Evolutionary conservation across 768 basidiomycete species (phyloP), one percentile per base, ranked within the genome.

Genomic region (Mycena vulgaris): DNA sequence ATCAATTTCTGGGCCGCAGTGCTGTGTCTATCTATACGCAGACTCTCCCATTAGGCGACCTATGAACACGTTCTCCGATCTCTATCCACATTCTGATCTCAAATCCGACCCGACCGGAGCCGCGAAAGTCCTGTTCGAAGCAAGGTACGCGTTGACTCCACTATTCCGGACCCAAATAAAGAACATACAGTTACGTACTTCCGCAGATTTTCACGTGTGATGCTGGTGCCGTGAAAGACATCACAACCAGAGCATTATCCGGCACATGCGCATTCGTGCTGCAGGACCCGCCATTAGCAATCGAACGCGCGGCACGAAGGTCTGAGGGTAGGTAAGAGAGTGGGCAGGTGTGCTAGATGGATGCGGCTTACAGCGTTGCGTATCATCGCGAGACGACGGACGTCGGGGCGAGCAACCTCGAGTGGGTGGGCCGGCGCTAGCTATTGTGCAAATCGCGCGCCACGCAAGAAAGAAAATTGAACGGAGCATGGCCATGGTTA

Each of bases 71-170:
- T 35, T 35, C 33, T 35, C 33, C 33, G 27, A 28, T 39, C 57
- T 56, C 57, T 37, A 58, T 45, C 23, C 10, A 2, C 39, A 58
- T 58, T 42, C 57, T 58, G 40, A 58, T 39, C 40, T 30, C 39
- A 42, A 42, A 58, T 58, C 57, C 39, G 57, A 58, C 57, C 57
- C 57, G 39, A 58, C 57, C 57, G 39, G 57, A 45, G 55, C 57
- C 57, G 57, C 57, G 35, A 56, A 56, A 39, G 55, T 56, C 30
- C 55, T 56, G 23, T 56, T 59, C 57, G 39, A 59, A 59, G 28
- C 40, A 59, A 59, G 57, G 57, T 59, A 59, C 57, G 57, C 57
- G 40, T 59, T 59, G 57, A 59, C 57, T 25, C n/a, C 57, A 59
- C 25, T 59, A 59, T 21, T 39, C 55, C 35, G 55, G 55, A 39